These are phyloP conservation scores for Triticum turgidum DNA, from an alignment of 176 grass and related monocot species.

Conservation along the genomic window DNA sequence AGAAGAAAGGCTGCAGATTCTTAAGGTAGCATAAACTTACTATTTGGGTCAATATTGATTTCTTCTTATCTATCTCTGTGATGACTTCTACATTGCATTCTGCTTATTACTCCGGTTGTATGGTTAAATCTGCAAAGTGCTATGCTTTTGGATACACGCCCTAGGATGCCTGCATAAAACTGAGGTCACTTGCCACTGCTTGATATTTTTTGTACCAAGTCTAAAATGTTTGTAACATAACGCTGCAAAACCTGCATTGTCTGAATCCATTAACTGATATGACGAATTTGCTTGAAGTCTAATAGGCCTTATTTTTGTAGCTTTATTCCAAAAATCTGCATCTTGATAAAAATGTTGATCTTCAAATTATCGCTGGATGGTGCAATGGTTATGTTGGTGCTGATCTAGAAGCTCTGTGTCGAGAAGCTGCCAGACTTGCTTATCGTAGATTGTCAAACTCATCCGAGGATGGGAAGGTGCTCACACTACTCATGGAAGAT, in stretches of 20 bases:
- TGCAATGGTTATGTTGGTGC: conserved; percentile 96
- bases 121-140: not conserved
- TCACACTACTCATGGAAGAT: conserved; percentile 63
- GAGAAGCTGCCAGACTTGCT: conserved; percentile 69
- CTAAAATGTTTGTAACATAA: not conserved
- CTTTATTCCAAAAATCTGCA: conserved; percentile 67
- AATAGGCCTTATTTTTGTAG: conserved; percentile 45
- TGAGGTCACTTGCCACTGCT: conserved; percentile 9
- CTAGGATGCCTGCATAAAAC: not conserved
- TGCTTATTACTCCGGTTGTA: not conserved
- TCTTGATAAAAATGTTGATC: conserved; percentile 72
- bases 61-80: not conserved
- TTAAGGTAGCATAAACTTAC: conserved; percentile 47
- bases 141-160: not conserved
- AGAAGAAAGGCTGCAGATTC: conserved; percentile 82
- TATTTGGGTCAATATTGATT: not conserved
- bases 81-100: not conserved
- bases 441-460: conserved; percentile 49
- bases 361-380: conserved; percentile 63
- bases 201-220: not conserved
- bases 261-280: not conserved
- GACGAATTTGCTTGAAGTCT: not conserved
- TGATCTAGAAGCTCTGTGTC: conserved; percentile 76
- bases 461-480: conserved; percentile 13
- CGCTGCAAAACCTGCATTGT: not conserved